Conservation (phyloP, 1,284 basidiomycete species). For the Cerioporus squamosus region DNA sequence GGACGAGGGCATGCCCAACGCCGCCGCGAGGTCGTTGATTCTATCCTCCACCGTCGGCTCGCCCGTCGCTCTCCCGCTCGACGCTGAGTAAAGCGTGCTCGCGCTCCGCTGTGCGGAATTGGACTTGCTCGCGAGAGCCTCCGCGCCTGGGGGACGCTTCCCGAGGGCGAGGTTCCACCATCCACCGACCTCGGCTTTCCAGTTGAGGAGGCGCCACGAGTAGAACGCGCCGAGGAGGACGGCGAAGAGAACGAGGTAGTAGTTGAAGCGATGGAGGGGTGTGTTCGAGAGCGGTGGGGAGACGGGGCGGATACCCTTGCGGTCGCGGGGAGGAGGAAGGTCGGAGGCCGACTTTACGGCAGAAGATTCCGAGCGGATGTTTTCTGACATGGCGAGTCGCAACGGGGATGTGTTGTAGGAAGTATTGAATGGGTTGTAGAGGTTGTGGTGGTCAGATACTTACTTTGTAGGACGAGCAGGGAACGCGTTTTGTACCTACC, state of each 20-base stretch:
- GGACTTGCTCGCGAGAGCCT: conserved; percentile 22
- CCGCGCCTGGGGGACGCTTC: conserved; percentile 30
- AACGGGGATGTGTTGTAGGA: too few species aligned
- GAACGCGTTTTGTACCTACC: too few species aligned
- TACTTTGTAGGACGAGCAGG: too few species aligned
- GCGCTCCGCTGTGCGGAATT: not conserved
- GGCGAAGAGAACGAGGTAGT: conserved; percentile 49
- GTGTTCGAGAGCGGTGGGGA: conserved; percentile 38
- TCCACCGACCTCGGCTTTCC: conserved; percentile 57
- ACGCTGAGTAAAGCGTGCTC: not conserved
- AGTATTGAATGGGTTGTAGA: too few species aligned
- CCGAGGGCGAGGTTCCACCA: conserved; percentile 63
- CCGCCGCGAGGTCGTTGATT: conserved; percentile 61
- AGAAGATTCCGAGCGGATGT: conserved; percentile 13
- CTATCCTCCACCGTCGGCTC: conserved; percentile 52
- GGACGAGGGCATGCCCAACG: conserved; percentile 60
- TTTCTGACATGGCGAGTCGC: conserved; percentile 23
- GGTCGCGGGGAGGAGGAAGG: conserved; percentile 39
- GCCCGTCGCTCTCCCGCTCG: conserved; percentile 10
- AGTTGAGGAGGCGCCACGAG: conserved; percentile 50
- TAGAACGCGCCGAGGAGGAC: conserved; percentile 53
- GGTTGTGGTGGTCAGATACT: too few species aligned
- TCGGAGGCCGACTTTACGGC: conserved; percentile 28
- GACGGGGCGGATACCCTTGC: conserved; percentile 34
- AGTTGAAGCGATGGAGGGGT: conserved; percentile 47